Conservation (phyloP, 257 asterid genomes). For the Ocimum tenuiflorum region DNA sequence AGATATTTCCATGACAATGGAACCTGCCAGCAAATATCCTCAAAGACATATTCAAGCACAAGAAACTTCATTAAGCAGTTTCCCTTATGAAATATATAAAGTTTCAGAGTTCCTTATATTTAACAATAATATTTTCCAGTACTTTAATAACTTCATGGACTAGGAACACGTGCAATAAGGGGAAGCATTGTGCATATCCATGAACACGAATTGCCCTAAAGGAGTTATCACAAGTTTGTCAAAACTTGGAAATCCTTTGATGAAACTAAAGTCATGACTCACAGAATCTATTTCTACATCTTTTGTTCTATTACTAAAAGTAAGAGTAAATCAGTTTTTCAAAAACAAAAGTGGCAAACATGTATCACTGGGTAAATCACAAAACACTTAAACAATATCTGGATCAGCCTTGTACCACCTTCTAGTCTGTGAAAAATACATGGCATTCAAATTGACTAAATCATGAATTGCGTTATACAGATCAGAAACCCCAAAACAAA, state of each 20-base stretch:
- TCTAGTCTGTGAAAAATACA: neutral
- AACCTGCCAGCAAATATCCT: too few relatives aligned
- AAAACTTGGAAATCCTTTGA: neutral
- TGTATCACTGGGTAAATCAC: neutral
- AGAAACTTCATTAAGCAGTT: too few relatives aligned
- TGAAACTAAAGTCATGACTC: neutral
- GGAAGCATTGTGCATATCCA: neutral
- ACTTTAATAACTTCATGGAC: too few relatives aligned
- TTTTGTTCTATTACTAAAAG: neutral
- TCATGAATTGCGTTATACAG: constrained; percentile 3
- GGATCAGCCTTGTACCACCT: neutral
- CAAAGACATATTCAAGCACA: too few relatives aligned
- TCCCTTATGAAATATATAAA: too few relatives aligned
- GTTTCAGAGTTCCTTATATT: too few relatives aligned
- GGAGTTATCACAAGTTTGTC: neutral
- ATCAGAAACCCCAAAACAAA: constrained; percentile 6
- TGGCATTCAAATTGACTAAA: neutral
- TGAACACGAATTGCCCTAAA: neutral
- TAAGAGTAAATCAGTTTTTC: neutral
- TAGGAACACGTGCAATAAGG: too few relatives aligned
- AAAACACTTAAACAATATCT: neutral
- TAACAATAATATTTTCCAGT: too few relatives aligned
- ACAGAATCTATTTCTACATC: neutral
- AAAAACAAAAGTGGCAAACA: neutral
- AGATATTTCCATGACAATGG: too few relatives aligned